phyloP scores from a whole-genome alignment of 2,329 filamentous ascomycete species.

The Diaporthe destruens region DNA sequence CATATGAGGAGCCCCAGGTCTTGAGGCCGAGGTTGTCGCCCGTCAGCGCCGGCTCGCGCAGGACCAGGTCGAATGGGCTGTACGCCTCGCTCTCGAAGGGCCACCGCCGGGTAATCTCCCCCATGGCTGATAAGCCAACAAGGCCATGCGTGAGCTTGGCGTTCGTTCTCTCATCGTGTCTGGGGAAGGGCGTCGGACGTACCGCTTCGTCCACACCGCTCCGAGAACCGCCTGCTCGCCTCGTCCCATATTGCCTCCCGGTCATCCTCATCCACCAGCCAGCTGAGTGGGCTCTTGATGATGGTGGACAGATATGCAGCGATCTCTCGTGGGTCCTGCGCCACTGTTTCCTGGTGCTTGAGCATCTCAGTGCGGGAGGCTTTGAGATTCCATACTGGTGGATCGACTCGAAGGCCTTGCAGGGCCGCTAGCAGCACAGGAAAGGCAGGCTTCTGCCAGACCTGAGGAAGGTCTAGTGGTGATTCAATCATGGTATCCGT shows the following conservation, averaged over 20 bases:
- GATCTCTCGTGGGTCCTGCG: conserved; percentile 63
- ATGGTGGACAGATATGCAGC: conserved; percentile 77
- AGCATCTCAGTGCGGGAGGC: conserved; percentile 57
- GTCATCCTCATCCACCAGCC: conserved; percentile 76
- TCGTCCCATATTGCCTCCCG: conserved; percentile 81
- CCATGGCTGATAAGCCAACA: conserved; percentile 62
- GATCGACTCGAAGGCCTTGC: conserved; percentile 73
- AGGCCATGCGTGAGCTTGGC: neutral
- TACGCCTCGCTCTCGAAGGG: conserved; percentile 57
- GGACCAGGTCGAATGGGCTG: conserved; percentile 71
- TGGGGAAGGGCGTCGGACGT: conserved; percentile 44
- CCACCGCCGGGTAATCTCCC: conserved; percentile 68
- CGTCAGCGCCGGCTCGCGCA: conserved; percentile 89
- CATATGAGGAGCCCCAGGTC: conserved; percentile 93
- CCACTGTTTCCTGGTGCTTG: conserved; percentile 56
- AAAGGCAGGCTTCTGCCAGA: conserved; percentile 81
- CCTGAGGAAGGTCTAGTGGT: conserved; percentile 78
- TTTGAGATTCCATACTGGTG: conserved; percentile 74
- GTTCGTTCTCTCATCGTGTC: neutral
- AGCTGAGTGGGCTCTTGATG: conserved; percentile 74
- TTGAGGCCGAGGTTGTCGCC: conserved; percentile 92
- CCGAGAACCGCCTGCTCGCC: conserved; percentile 83
- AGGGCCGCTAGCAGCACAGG: conserved; percentile 74
- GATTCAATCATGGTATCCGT: conserved; percentile 49
- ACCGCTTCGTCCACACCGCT: conserved; percentile 84